These are phyloP conservation scores for Arxiozyma heterogenica DNA, from an alignment of 1,139 yeast genomes.

Conservation along the genomic window DNA sequence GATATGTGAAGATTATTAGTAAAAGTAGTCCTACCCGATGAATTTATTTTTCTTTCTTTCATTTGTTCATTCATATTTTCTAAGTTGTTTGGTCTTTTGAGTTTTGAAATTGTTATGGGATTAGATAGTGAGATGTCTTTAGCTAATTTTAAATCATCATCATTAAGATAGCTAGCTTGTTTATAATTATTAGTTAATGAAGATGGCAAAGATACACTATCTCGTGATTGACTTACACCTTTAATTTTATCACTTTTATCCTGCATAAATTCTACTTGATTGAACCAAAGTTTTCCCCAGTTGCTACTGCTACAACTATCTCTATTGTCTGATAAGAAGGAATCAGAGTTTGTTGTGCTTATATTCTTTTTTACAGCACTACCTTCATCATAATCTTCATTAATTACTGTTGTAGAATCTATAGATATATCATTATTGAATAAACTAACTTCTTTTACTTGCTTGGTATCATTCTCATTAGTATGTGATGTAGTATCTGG, in stretches of 20 bases:
- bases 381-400: neutral
- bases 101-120: slow-evolving; percentile 26
- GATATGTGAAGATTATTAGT: neutral
- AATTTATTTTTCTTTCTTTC: slow-evolving; percentile 2
- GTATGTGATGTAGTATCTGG: neutral
- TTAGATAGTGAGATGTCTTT: slow-evolving; percentile 24
- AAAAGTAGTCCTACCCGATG: neutral
- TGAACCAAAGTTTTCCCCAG: neutral
- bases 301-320: neutral
- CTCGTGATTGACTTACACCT: neutral
- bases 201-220: slow-evolving; percentile 11
- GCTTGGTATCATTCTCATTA: neutral
- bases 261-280: neutral
- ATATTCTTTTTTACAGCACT: neutral
- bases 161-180: neutral
- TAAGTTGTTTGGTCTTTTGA: slow-evolving; percentile 7
- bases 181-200: slow-evolving; percentile 14
- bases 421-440: neutral
- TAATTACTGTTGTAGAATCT: neutral
- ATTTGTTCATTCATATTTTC: neutral
- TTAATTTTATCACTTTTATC: neutral
- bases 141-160: slow-evolving; percentile 22
- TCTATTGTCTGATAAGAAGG: slow-evolving; percentile 10
- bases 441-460: neutral
- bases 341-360: slow-evolving; percentile 4